phyloP scores from a whole-genome alignment of 495 filamentous ascomycete genomes.

The Bacidia gigantensis region DNA sequence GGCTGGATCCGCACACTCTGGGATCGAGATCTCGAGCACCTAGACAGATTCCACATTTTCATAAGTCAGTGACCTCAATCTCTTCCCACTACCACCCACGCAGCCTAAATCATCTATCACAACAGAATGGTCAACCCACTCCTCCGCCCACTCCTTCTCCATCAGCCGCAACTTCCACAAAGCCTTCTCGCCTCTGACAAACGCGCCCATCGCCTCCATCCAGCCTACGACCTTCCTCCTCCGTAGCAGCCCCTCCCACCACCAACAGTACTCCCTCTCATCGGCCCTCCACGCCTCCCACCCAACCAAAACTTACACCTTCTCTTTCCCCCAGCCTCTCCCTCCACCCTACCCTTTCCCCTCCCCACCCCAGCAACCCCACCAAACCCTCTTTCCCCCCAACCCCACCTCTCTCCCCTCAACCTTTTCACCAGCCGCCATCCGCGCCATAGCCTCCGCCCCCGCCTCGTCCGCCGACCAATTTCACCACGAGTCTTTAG shows the following conservation, averaged over 20 bases:
- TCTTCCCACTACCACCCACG: neutral
- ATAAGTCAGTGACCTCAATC: neutral
- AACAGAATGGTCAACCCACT: neutral
- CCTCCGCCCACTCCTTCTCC: neutral
- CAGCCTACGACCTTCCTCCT: neutral
- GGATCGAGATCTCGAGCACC: neutral
- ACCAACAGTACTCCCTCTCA: too few relatives aligned
- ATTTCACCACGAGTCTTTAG: too few relatives aligned
- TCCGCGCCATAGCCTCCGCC: too few relatives aligned
- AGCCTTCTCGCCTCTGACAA: neutral
- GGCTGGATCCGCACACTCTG: conserved; percentile 6
- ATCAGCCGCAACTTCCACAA: neutral
- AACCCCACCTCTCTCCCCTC: neutral
- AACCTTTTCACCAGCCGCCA: too few relatives aligned
- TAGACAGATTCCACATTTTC: neutral
- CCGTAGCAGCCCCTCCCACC: neutral
- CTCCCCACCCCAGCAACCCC: neutral
- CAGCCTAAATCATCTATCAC: neutral
- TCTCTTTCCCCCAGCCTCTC: neutral
- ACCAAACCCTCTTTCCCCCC: neutral
- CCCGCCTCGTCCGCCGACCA: too few relatives aligned
- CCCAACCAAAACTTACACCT: neutral
- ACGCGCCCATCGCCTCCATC: neutral
- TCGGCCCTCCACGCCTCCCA: neutral
- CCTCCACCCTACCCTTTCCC: neutral